Conservation (phyloP, 805 yeast genomes). For the Kuraishia molischiana region DNA sequence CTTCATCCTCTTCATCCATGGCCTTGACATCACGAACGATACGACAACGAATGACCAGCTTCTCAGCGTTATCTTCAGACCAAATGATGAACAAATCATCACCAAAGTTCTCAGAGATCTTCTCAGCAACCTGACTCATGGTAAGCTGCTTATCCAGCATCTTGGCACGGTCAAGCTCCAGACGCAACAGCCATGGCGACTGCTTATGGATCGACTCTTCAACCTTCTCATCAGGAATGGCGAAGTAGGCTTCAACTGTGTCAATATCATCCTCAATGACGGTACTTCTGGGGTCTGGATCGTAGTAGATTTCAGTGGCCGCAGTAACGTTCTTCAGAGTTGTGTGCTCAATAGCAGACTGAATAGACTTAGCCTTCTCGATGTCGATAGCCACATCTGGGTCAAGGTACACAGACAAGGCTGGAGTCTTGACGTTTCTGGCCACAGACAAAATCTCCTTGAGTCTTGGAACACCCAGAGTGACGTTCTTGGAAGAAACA, state of each 20-base stretch:
- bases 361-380: conserved; percentile 89
- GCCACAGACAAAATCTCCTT: conserved; percentile 98
- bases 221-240: conserved; percentile 95
- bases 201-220: conserved; percentile 91
- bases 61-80: conserved; percentile 98
- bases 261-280: conserved; percentile 94
- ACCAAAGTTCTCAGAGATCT: conserved; percentile 84
- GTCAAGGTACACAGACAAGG: conserved; percentile 85
- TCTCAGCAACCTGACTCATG: conserved; percentile 97
- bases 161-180: conserved; percentile 96
- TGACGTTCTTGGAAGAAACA: conserved; percentile 93
- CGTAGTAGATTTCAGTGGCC: conserved; percentile 95
- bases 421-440: conserved; percentile 98
- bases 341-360: conserved; percentile 96
- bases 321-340: conserved; percentile 90
- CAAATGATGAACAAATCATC: conserved; percentile 95
- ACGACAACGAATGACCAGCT: conserved; percentile 94
- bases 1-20: conserved; percentile 86
- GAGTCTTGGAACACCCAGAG: conserved; percentile 95
- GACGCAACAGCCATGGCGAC: conserved; percentile 95
- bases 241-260: conserved; percentile 94
- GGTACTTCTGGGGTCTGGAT: conserved; percentile 97
- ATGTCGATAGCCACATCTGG: conserved; percentile 77
- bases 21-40: conserved; percentile 94
- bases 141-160: conserved; percentile 97